Base-by-base conservation (phyloP, 2,329 filamentous ascomycete genomes). In the Rhexocercosporidium sp. region DNA sequence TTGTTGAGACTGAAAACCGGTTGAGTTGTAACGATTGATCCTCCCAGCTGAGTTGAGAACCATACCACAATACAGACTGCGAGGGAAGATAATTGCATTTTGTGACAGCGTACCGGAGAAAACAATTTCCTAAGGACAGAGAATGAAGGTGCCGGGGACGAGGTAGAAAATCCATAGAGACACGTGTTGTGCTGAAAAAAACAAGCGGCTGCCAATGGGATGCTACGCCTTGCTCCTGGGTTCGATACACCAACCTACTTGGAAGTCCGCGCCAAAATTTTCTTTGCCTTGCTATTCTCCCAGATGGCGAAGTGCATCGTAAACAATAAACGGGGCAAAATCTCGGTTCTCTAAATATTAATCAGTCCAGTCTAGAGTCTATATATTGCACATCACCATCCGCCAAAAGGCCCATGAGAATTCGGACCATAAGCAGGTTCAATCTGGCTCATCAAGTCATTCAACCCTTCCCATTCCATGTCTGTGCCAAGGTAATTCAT, bases 381-480 rank as follows among this genome's bases (percentile, higher is more conserved):
- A 29, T 47, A 18, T 37, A 4, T 25, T 12, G 22, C 53, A 3
- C 14, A 31, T 65, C n/a, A 65, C 62, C 44, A 41, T 14, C 54
- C 62, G 44, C 54, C 54, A 20, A 51, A 49, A 29, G 31, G n/a
- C 14, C 57, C 53, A n/a, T 59, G 57, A 22, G 31, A 34, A 29
- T 59, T 49, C n/a, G 29, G 31, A 22, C 54, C 57, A 39, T 59
- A 59, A 51, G 54, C 37, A 39, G 62, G 62, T 18, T 57, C 57
- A 4, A 66, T 49, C 20, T 63, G 51, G 9, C 51, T 53, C 60
- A 66, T 63, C 49, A 62, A 39, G 27, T 62, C 56, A 20, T 63
- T 61, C 29, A 66, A 34, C 2, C 37, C 57, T 25, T 66, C 65
- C 65, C 65, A 63, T 14, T 66, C 51, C 65, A 66, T 66, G 25